phyloP scores from a whole-genome alignment of 2,329 filamentous ascomycete species.

The Didymella lethalis region DNA sequence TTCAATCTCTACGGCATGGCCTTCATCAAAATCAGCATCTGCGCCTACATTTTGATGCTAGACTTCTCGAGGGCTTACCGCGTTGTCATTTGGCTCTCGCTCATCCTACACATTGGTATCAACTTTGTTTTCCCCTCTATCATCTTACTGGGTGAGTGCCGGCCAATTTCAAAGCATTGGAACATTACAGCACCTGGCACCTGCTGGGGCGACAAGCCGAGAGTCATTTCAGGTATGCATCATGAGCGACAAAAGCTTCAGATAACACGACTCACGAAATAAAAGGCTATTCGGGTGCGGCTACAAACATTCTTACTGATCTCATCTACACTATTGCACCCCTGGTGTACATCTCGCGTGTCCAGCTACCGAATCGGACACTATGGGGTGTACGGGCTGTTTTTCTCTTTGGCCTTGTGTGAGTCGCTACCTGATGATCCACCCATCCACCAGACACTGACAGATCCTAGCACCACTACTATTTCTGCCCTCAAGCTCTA shows the following conservation, averaged over 20 bases:
- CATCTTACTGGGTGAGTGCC: slow-evolving; percentile 36
- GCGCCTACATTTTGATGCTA: slow-evolving; percentile 38
- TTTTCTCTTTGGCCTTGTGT: slow-evolving; percentile 39
- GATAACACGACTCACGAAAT: neutral
- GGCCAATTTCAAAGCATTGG: slow-evolving; percentile 36
- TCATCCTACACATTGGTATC: slow-evolving; percentile 30
- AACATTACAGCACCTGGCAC: slow-evolving; percentile 30
- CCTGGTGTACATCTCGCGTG: slow-evolving; percentile 33
- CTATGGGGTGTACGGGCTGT: slow-evolving; percentile 40
- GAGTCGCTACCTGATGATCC: slow-evolving; percentile 1
- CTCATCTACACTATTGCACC: slow-evolving; percentile 37
- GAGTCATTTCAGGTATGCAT: slow-evolving; percentile 32
- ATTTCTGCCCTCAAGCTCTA: slow-evolving; percentile 40
- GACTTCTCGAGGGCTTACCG: slow-evolving; percentile 36
- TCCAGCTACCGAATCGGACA: slow-evolving; percentile 36
- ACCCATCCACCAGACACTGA: slow-evolving; percentile 1
- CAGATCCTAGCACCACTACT: slow-evolving; percentile 29
- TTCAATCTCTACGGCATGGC: slow-evolving; percentile 42
- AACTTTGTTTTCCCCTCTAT: slow-evolving; percentile 37
- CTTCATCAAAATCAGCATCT: slow-evolving; percentile 40
- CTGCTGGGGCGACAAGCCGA: slow-evolving; percentile 35
- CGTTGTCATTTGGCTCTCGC: slow-evolving; percentile 33
- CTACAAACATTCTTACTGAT: slow-evolving; percentile 38
- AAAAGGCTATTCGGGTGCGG: slow-evolving; percentile 36
- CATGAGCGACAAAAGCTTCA: no score